Base-by-base conservation (phyloP, 345 rosid genomes). In the Camelina laxa region DNA sequence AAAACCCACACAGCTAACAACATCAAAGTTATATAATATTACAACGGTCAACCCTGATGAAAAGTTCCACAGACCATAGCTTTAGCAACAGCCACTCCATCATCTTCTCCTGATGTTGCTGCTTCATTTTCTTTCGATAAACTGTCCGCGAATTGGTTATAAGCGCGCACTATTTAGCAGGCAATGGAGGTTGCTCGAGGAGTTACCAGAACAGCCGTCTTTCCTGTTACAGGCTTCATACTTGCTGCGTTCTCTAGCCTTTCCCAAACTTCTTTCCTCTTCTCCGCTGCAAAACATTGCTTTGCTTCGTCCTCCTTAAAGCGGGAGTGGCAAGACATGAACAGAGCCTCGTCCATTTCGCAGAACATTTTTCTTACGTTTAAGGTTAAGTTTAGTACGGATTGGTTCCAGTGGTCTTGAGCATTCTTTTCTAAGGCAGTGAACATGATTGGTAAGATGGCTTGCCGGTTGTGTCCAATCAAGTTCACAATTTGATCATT, bases 401-500 rank as follows among this genome's bases (percentile, higher is more conserved):
- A 85, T 11, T 79, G 98, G 82, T 93, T 93, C 98, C 98, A 93
- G 75, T 93, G 97, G 76, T 36, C 79, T 10, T 68, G 85, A 12
- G 83, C 81, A 51, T 93, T 93, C 86, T 81, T 89, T 81, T 93
- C 98, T 17, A 93, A 56, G 16, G 91, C 85, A 38, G 90, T 85
- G 73, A 89, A 84, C 76, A 93, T 78, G 54, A 89, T 69, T 6
- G 96, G 96, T 69, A 93, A 60, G 50, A 93, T 79, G 66, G 79
- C 85, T 65, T 80, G 87, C 80, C 93, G 81, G 74, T 87, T 89
- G 19, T 86, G 93, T 21, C 84, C 86, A 49, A 91, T 82, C 80
- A 93, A 77, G 82, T 87, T 84, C 41, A 89, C 84, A 7, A 91
- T 87, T 79, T 91, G 98, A 81, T 93, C 98, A 2, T 91, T 93